phyloP scores from a whole-genome alignment of 306 rosid species.

The Albizia julibrissin region DNA sequence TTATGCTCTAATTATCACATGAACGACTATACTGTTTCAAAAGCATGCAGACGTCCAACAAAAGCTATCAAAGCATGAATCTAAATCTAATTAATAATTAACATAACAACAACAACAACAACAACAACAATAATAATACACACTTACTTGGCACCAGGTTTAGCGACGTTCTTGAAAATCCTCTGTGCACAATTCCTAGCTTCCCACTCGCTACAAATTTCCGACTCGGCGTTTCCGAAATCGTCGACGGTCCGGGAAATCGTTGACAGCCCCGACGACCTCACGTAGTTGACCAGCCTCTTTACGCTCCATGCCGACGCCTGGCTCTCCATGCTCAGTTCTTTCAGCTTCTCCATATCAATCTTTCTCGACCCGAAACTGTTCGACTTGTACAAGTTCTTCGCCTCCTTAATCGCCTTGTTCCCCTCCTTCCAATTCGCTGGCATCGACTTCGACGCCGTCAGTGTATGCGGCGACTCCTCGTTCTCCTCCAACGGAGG shows the following conservation, averaged over 20 bases:
- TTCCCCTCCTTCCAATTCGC: conserved; percentile 5
- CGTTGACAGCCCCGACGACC: conserved; percentile 48
- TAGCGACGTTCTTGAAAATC: conserved; percentile 60
- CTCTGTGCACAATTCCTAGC: conserved; percentile 50
- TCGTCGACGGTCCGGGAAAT: conserved; percentile 46
- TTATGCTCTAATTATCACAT: neutral
- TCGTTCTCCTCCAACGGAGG: conserved; percentile 40
- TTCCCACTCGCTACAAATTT: conserved; percentile 58
- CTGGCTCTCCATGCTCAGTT: conserved; percentile 45
- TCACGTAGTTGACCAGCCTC: conserved; percentile 47
- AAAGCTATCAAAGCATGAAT: neutral
- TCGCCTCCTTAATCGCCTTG: conserved; percentile 4
- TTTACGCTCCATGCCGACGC: conserved; percentile 50
- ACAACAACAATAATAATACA: neutral
- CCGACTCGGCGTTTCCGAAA: conserved; percentile 44
- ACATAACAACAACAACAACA: neutral
- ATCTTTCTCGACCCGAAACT: conserved; percentile 43
- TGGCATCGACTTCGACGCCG: conserved; percentile 30
- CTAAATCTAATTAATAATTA: neutral
- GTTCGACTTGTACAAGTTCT: conserved; percentile 13
- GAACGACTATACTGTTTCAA: too few species aligned
- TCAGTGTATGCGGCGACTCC: neutral
- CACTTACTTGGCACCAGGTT: conserved; percentile 58
- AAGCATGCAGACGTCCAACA: neutral
- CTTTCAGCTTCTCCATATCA: conserved; percentile 51